Base-by-base conservation (phyloP, 805 yeast genomes). In the Candida ipomoeae region DNA sequence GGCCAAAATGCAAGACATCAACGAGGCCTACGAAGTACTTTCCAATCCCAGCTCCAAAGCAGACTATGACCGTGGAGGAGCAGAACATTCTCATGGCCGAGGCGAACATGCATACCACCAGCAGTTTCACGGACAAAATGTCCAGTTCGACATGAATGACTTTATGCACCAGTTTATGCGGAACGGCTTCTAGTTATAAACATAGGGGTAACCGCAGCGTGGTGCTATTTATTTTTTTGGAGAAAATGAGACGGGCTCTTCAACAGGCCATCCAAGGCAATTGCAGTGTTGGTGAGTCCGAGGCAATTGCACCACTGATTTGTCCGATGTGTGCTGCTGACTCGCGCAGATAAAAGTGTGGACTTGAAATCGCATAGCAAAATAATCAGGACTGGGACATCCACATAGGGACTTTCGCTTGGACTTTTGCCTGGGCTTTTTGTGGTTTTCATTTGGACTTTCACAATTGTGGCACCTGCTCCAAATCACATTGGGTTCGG, bases 11-110 rank as follows among this genome's bases (percentile, higher is more conserved):
- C 89, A 95, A 44, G 91, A 85, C 49, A 87, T 92, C 55, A 94
- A 92, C 67, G 89, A 87, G 62, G 98, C 98, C 0, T 90, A 94
- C 66, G 97, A 90, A 63, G 84, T 85, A 2, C 73, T 92, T 35
- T 80, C 90, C 8, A 82, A 87, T 57, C 80, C 81, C 1, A 86
- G 82, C 41, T 70, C 79, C 52, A 78, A 83, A 52, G 78, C 72
- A 41, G 78, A 82, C 43, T 92, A 87, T 61, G 96, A 91, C 63
- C 56, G 71, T 23, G 84, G 84, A 14, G 50, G 45, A n/a, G 43
- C 49, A 8, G 50, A 43, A 11, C 53, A 47, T 40, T 48, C 45
- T 14, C 53, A 50, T 6, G 51, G 51, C n/a, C 34, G 34, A 6
- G 49, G 43, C 32, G 51, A 51, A n/a, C 43, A 15, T 11, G 48